Conservation (phyloP, 2,329 filamentous ascomycete species). For the Furcasterigmium furcatum region DNA sequence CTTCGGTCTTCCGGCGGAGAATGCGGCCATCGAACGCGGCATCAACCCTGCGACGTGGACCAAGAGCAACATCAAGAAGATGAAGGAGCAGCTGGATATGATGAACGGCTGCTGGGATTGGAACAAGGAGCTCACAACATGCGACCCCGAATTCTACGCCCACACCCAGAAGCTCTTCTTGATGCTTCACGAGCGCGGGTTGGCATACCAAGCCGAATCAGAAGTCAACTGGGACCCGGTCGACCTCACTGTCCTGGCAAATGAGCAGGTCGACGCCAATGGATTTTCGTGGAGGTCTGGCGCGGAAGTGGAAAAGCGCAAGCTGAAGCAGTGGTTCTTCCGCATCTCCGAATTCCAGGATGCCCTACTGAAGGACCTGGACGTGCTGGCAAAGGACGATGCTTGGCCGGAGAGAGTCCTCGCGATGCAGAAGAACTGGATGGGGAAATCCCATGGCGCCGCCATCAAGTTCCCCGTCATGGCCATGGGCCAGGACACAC, state of each 20-base stretch:
- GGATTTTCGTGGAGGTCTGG: constrained; percentile 86
- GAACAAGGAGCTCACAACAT: constrained; percentile 83
- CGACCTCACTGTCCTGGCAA: constrained; percentile 85
- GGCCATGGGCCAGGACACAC: constrained; percentile 33
- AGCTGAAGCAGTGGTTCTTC: constrained; percentile 87
- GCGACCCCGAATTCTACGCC: constrained; percentile 81
- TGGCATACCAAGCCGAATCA: constrained; percentile 81
- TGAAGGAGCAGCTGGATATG: constrained; percentile 75
- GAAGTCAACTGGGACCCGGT: constrained; percentile 89
- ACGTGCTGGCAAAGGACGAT: constrained; percentile 57
- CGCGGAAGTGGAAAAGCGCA: constrained; percentile 75
- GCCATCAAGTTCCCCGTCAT: constrained; percentile 67
- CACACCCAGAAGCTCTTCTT: constrained; percentile 87
- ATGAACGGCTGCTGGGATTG: constrained; percentile 87
- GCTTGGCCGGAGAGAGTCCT: constrained; percentile 82
- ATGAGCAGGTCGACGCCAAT: constrained; percentile 88
- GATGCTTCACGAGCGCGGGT: constrained; percentile 66
- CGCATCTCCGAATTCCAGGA: constrained; percentile 78
- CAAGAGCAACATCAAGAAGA: constrained; percentile 71
- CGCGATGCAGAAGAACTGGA: constrained; percentile 83
- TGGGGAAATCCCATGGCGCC: constrained; percentile 75
- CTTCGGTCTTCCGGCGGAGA: constrained; percentile 87
- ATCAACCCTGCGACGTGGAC: constrained; percentile 80
- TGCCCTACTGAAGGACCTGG: constrained; percentile 66
- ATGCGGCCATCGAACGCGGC: constrained; percentile 81